These are phyloP conservation scores for Neurospora hispaniola DNA, from an alignment of 495 filamentous ascomycete species.

Conservation along the genomic window DNA sequence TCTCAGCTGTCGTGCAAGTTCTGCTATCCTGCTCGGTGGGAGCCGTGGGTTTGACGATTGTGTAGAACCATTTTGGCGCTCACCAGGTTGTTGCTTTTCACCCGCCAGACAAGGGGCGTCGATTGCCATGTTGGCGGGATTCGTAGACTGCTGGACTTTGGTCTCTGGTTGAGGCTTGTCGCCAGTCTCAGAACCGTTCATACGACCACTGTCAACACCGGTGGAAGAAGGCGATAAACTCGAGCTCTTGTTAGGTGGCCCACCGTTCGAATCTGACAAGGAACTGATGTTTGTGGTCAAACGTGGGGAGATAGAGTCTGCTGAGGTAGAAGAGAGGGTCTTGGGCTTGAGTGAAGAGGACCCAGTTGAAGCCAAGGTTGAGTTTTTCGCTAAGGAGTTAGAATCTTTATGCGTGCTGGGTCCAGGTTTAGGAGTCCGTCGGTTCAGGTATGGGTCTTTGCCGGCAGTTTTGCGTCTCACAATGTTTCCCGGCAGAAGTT, in stretches of 20 bases:
- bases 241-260: conserved; percentile 11
- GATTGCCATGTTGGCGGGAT: background rate
- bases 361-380: background rate
- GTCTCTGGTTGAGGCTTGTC: background rate
- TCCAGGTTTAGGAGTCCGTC: conserved; percentile 6
- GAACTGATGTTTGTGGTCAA: background rate
- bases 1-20: background rate
- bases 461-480: background rate
- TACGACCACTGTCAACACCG: background rate
- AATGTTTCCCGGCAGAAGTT: background rate
- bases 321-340: background rate
- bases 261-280: background rate
- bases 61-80: background rate
- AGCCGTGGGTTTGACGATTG: background rate
- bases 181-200: background rate
- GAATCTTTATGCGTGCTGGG: background rate
- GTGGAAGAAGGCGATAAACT: conserved; percentile 3
- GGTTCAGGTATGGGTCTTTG: background rate
- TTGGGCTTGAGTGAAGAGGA: background rate
- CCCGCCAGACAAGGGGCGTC: background rate
- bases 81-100: background rate
- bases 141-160: background rate
- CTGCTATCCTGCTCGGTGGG: background rate
- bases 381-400: background rate
- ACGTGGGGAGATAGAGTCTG: background rate